Conservation (phyloP, 371 early-diverging fungal species). For the Mucor ambiguus region DNA sequence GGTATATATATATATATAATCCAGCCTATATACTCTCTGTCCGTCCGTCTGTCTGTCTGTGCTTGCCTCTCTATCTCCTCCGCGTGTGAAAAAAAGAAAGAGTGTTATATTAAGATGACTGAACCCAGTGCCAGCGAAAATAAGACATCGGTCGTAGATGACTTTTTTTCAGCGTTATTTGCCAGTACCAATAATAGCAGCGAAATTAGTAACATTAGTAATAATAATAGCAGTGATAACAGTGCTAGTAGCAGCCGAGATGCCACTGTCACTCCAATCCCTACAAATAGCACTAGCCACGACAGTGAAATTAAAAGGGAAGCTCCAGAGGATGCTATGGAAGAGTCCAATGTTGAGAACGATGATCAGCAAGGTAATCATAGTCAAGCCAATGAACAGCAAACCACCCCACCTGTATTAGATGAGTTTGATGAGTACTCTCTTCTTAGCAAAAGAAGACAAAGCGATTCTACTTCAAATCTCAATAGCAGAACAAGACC, state of each 20-base stretch:
- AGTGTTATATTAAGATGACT: conserved; percentile 9
- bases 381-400: conserved; percentile 2
- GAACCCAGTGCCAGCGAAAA: conserved; percentile 11
- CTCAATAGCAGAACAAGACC: neutral
- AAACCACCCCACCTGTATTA: conserved; percentile 24
- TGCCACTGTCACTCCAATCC: neutral
- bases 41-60: neutral
- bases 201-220: conserved; percentile 24
- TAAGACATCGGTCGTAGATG: conserved; percentile 45
- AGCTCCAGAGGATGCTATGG: conserved; percentile 1
- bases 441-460: conserved; percentile 39
- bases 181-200: conserved; percentile 25
- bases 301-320: neutral
- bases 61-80: neutral
- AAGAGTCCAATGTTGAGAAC: neutral
- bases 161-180: conserved; percentile 53
- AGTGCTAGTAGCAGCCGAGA: neutral
- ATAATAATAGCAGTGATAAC: conserved; percentile 49
- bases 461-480: conserved; percentile 8
- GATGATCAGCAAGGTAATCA: neutral
- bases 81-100: neutral
- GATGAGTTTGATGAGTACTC: conserved; percentile 59
- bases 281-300: neutral
- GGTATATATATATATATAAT: neutral
- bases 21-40: neutral